Percentiles rank a stretch among this genome's conserved stretches.
These are phyloP conservation scores for Crotalaria pallida DNA, from an alignment of 306 rosid species.

Conservation along the genomic window DNA sequence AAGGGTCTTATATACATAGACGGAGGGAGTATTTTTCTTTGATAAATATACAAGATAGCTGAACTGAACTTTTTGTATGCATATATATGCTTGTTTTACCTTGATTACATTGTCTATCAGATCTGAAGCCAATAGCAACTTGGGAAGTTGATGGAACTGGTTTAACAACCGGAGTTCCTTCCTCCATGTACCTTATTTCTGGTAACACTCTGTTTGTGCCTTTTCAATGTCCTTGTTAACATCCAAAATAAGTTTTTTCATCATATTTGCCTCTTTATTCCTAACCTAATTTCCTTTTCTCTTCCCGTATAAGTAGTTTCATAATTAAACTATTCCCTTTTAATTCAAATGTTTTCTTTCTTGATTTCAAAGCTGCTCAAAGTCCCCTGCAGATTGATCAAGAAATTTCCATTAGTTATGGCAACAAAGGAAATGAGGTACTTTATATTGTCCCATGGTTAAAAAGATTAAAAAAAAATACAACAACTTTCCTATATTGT, in stretches of 20 bases:
- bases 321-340: not conserved
- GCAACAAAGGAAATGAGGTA: conserved; percentile 97
- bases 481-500: not conserved
- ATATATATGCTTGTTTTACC: not conserved
- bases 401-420: conserved; percentile 87
- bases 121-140: conserved; percentile 73
- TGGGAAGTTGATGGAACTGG: conserved; percentile 97
- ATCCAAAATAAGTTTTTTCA: not conserved
- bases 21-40: too few relatives aligned
- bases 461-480: not conserved
- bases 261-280: not conserved
- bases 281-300: not conserved
- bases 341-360: conserved; percentile 26
- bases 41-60: too few relatives aligned
- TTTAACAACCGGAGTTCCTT: conserved; percentile 55
- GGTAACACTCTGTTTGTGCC: conserved; percentile 42
- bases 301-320: conserved; percentile 9
- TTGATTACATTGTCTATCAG: conserved; percentile 39
- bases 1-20: too few relatives aligned
- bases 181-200: conserved; percentile 86
- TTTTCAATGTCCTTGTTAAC: conserved; percentile 16
- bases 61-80: not conserved
- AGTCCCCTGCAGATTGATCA: conserved; percentile 39
- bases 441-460: not conserved
- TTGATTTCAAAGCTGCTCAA: conserved; percentile 52